Percentiles rank a stretch among this genome's conserved stretches.
These are phyloP conservation scores for Elaeis guineensis DNA, from an alignment of 176 grass and related monocot species.

Conservation along the genomic window DNA sequence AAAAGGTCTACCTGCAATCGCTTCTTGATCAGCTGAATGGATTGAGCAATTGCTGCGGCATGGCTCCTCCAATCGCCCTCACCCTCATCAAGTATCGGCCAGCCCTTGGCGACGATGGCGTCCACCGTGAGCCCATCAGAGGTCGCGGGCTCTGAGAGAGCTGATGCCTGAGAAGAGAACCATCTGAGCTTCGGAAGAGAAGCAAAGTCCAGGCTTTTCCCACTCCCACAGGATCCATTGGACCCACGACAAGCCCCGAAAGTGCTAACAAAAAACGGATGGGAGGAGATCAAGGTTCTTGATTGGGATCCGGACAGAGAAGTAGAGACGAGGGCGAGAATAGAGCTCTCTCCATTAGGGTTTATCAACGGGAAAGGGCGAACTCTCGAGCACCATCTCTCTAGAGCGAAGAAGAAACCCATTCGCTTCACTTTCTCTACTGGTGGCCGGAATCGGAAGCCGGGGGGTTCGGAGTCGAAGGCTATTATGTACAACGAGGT, in stretches of 20 bases:
- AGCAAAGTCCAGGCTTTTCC: not conserved
- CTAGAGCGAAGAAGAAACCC: too few relatives aligned
- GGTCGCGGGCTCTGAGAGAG: conserved; percentile 40
- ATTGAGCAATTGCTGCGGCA: conserved; percentile 70
- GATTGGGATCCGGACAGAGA: too few relatives aligned
- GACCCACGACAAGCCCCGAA: too few relatives aligned
- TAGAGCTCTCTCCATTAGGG: conserved; percentile 26
- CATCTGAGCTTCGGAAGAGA: not conserved
- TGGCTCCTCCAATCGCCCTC: conserved; percentile 96
- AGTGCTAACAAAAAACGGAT: too few relatives aligned
- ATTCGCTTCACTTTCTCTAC: too few relatives aligned
- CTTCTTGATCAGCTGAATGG: conserved; percentile 84
- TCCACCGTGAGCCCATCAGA: conserved; percentile 67
- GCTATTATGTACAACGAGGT: too few relatives aligned
- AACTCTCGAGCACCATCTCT: too few relatives aligned
- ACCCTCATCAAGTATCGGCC: conserved; percentile 68
- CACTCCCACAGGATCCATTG: not conserved
- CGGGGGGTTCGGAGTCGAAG: too few relatives aligned
- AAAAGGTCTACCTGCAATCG: conserved; percentile 54
- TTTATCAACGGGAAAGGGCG: conserved; percentile 26
- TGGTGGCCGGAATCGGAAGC: too few relatives aligned
- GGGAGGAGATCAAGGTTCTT: too few relatives aligned
- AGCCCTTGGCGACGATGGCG: conserved; percentile 60
- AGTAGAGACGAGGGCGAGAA: not conserved
- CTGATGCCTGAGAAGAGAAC: conserved; percentile 38